A percentile compares a stretch with the other conserved stretches of the same genome.
Evolutionary conservation across 371 early-diverging fungal species (phyloP).

Genomic region (Mucor velutinosus): DNA sequence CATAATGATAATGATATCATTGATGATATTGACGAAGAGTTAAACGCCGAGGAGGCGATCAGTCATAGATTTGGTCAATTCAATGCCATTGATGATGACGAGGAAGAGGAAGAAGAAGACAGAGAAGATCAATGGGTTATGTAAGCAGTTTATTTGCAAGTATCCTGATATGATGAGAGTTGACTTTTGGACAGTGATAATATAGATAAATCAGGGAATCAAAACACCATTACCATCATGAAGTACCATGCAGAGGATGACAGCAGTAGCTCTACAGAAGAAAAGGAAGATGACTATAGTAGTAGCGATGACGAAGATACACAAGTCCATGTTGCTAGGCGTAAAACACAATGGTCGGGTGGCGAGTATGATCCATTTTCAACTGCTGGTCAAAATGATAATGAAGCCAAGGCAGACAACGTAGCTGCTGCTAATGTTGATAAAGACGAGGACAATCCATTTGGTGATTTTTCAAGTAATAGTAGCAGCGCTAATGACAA

Average conservation of each 20-base stretch:
- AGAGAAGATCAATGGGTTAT: slow-evolving; percentile 21
- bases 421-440: background rate
- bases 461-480: slow-evolving; percentile 34
- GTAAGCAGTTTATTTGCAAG: background rate
- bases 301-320: slow-evolving; percentile 30
- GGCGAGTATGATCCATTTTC: background rate
- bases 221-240: background rate
- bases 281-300: background rate
- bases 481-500: background rate
- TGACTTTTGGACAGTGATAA: background rate
- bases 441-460: slow-evolving; percentile 39
- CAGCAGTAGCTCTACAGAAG: background rate
- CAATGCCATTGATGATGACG: background rate
- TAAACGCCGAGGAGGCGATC: background rate
- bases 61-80: slow-evolving; percentile 1
- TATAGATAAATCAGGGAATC: background rate
- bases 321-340: background rate
- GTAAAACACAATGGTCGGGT: slow-evolving; percentile 1
- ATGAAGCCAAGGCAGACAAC: background rate
- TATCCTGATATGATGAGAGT: background rate
- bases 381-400: background rate
- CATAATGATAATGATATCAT: background rate
- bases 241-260: background rate
- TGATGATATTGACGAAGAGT: slow-evolving; percentile 2
- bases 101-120: slow-evolving; percentile 17